Conservation (phyloP, 441 rosid species). For the Gossypium lobatum region DNA sequence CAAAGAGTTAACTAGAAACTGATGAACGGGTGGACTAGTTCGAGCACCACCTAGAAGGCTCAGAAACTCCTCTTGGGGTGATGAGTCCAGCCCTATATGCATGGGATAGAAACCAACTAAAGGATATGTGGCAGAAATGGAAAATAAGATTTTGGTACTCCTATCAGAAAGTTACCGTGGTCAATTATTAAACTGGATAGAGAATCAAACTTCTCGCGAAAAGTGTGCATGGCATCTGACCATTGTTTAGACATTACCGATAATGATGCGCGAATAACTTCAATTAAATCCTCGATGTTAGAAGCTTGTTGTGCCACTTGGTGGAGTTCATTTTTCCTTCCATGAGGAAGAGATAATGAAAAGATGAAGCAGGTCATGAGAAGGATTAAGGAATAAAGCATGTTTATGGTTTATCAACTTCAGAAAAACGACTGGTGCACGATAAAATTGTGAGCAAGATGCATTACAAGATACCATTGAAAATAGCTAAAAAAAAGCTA, state of each 20-base stretch:
- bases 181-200: slow-evolving; percentile 61
- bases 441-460: background rate
- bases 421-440: background rate
- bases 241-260: slow-evolving; percentile 82
- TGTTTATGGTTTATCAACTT: slow-evolving; percentile 1
- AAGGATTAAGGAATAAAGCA: slow-evolving; percentile 1
- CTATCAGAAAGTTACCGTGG: slow-evolving; percentile 48
- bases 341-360: slow-evolving; percentile 1
- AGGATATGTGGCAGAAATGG: slow-evolving; percentile 14
- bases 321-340: slow-evolving; percentile 85
- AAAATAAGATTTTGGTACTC: slow-evolving; percentile 11
- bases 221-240: slow-evolving; percentile 78
- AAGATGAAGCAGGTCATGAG: background rate
- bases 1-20: slow-evolving; percentile 76
- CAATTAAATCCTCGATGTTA: slow-evolving; percentile 75
- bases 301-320: slow-evolving; percentile 96
- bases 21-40: slow-evolving; percentile 88
- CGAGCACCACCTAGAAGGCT: slow-evolving; percentile 89
- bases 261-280: slow-evolving; percentile 66
- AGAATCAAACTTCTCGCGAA: slow-evolving; percentile 74
- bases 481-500: slow-evolving; percentile 2
- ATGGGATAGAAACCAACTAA: slow-evolving; percentile 19
- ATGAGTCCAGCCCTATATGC: slow-evolving; percentile 65
- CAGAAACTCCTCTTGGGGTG: slow-evolving; percentile 91
- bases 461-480: background rate